Base-by-base conservation (phyloP, 1,284 basidiomycete genomes). In the Cutaneotrichosporon cavernicola region DNA sequence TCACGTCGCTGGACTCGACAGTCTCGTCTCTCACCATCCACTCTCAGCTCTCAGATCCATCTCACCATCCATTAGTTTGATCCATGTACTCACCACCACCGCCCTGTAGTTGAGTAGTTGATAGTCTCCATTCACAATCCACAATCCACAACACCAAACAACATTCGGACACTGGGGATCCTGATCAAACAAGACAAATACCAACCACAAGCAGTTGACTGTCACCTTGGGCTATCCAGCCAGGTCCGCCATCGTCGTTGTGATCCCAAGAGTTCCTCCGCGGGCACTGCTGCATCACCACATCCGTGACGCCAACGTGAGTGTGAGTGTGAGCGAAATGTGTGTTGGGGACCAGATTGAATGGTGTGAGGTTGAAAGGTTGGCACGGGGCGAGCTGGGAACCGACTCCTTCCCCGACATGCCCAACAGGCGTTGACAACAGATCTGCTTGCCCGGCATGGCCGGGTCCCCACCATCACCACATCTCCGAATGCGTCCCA, bases 401-500 rank as follows among this genome's bases (percentile, higher is more conserved):
- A 13, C 36, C 26, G 3, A 26, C 26, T 26, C 26, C 26, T 3
- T 2, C 26, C 26, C 26, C 26, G 26, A 26, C 26, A 26, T 36
- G 11, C 34, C 34, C 34, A 36, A 36, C 34, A 51, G 13, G n/a
- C 21, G 49, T 26, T 52, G 26, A 52, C 50, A 18, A 13, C 50
- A 52, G 50, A 32, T 32, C 26, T 31, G 50, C 50, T 18, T 52
- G 11, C 30, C 50, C 30, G 50, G 50, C 13, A 52, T 52, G 50
- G 50, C 50, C 50, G 50, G 50, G 50, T 52, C 50, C 47, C 47
- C 26, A 30, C 22, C 50, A 52, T 52, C 22, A 52, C 50, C 16
- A 21, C 26, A 26, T 26, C 21, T 30, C 9, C 50, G 50, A 3
- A 52, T 31, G 50, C 22, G 26, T 10, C 6, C 50, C 14, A 52